Percentiles rank a stretch among this genome's conserved stretches.
These are phyloP conservation scores for Lasiodiplodia gonubiensis DNA, from an alignment of 2,329 filamentous ascomycete species.

Conservation along the genomic window DNA sequence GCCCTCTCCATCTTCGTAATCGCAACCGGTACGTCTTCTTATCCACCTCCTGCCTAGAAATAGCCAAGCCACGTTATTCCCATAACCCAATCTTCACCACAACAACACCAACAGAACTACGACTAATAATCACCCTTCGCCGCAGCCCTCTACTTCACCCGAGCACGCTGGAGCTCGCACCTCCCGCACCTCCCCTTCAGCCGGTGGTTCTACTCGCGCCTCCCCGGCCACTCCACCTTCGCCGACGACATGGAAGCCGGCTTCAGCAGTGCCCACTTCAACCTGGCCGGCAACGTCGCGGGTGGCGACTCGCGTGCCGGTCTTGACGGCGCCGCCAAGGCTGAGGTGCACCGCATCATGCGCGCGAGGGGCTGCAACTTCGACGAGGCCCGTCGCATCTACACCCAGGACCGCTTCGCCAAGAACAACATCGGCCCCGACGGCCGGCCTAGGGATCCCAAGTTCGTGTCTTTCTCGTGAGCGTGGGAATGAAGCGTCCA, in stretches of 20 bases:
- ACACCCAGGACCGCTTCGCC: constrained; percentile 83
- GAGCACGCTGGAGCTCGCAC: constrained; percentile 74
- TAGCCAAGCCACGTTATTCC: constrained; percentile 8
- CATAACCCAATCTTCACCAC: constrained; percentile 25
- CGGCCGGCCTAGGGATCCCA: constrained; percentile 86
- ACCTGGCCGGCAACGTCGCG: constrained; percentile 79
- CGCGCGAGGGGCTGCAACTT: constrained; percentile 81
- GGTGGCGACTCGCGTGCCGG: constrained; percentile 79
- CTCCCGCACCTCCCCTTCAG: constrained; percentile 59
- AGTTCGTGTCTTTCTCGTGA: constrained; percentile 91
- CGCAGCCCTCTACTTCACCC: constrained; percentile 78
- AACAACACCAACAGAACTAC: constrained; percentile 28
- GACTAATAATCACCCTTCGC: constrained; percentile 31
- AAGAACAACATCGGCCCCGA: constrained; percentile 89
- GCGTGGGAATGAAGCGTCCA: neutral
- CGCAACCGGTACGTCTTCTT: constrained; percentile 65
- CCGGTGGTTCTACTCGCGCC: constrained; percentile 73
- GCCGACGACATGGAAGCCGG: constrained; percentile 85
- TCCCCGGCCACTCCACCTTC: constrained; percentile 68
- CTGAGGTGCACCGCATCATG: constrained; percentile 88
- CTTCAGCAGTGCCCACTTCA: constrained; percentile 81
- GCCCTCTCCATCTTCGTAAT: constrained; percentile 73
- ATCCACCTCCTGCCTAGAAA: constrained; percentile 23
- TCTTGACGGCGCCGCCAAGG: constrained; percentile 79
- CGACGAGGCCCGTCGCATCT: constrained; percentile 86